phyloP scores from a whole-genome alignment of 2,329 filamentous ascomycete genomes.

The Neofusicoccum umdonicola region DNA sequence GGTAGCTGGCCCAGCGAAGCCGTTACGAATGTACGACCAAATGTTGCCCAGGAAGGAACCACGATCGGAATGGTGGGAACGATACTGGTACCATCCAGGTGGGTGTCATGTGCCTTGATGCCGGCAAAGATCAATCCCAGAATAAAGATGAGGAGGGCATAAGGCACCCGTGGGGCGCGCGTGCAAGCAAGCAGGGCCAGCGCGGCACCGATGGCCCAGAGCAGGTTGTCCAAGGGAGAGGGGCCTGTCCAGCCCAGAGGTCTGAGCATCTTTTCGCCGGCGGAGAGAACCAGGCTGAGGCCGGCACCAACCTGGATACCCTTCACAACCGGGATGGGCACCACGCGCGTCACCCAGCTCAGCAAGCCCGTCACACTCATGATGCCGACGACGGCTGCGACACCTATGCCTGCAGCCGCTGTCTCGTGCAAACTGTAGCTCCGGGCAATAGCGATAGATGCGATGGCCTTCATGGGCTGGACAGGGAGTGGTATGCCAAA shows the following conservation, averaged over 20 bases:
- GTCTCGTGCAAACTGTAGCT: slow-evolving; percentile 67
- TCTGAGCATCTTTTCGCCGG: slow-evolving; percentile 65
- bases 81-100: slow-evolving; percentile 21
- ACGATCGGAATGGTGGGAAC: slow-evolving; percentile 44
- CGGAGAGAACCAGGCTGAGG: slow-evolving; percentile 75
- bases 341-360: slow-evolving; percentile 66
- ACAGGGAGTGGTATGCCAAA: slow-evolving; percentile 91
- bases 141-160: slow-evolving; percentile 70
- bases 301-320: slow-evolving; percentile 94
- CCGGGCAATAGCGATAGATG: slow-evolving; percentile 78
- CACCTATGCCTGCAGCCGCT: slow-evolving; percentile 79
- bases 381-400: slow-evolving; percentile 69
- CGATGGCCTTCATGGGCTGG: slow-evolving; percentile 88
- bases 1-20: slow-evolving; percentile 83
- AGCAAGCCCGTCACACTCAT: slow-evolving; percentile 80
- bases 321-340: slow-evolving; percentile 85
- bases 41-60: slow-evolving; percentile 45
- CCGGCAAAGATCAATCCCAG: slow-evolving; percentile 67
- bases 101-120: slow-evolving; percentile 24
- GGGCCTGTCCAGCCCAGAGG: slow-evolving; percentile 67
- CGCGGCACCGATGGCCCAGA: slow-evolving; percentile 76
- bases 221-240: slow-evolving; percentile 69
- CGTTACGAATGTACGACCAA: slow-evolving; percentile 59
- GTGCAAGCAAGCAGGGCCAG: slow-evolving; percentile 67
- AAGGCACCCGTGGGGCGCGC: slow-evolving; percentile 66